Evolutionary conservation across 345 rosid species (phyloP).

Genomic region (Gossypium herbaceum): DNA sequence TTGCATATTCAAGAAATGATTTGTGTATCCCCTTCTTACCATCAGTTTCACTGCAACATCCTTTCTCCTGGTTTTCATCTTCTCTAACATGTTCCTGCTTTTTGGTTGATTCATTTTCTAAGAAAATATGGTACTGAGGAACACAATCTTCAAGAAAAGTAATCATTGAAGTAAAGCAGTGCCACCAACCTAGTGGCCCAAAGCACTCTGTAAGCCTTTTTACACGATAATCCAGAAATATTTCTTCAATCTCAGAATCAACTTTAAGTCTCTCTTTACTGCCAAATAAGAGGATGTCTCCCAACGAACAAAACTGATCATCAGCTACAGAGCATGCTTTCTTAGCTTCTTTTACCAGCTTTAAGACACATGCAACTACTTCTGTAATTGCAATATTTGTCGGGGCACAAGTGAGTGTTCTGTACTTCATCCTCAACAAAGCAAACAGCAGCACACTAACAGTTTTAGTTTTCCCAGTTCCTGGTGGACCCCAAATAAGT

Average conservation of each 20-base stretch:
- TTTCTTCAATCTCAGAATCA: conserved; percentile 25
- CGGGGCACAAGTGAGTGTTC: conserved; percentile 43
- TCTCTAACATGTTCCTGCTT: conserved; percentile 8
- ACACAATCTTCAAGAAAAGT: conserved; percentile 28
- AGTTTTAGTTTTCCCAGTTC: conserved; percentile 56
- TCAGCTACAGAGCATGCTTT: neutral
- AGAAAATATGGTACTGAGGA: conserved; percentile 19
- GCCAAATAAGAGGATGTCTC: conserved; percentile 41
- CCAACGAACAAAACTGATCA: conserved; percentile 15
- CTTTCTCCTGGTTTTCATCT: conserved; percentile 5
- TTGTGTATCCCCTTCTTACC: neutral
- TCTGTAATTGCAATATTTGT: conserved; percentile 49
- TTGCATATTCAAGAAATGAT: conserved; percentile 31
- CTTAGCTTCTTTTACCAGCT: conserved; percentile 28
- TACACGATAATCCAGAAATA: conserved; percentile 44
- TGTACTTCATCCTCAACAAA: conserved; percentile 32
- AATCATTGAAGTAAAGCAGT: conserved; percentile 22
- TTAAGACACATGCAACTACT: conserved; percentile 39
- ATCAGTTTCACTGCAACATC: neutral
- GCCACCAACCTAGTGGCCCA: conserved; percentile 27
- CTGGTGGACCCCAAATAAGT: conserved; percentile 56
- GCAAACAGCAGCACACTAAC: conserved; percentile 25
- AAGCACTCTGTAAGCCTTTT: conserved; percentile 27
- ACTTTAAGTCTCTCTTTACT: conserved; percentile 35
- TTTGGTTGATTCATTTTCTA: conserved; percentile 22